Conservation (phyloP, 1,284 basidiomycete genomes). For the Sanghuangporus weigelae region DNA sequence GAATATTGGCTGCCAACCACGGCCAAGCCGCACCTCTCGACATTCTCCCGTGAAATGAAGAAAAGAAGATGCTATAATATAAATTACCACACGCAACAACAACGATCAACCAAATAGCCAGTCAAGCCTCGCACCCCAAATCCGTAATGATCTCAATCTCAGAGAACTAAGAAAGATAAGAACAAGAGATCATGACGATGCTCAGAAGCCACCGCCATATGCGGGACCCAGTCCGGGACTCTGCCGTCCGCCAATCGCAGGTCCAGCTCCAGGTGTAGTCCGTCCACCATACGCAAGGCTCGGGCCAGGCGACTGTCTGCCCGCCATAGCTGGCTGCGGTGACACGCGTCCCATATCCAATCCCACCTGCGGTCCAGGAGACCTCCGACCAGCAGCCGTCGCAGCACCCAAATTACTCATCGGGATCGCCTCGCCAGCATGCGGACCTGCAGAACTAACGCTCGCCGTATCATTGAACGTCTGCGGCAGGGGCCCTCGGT, state of each 20-base stretch:
- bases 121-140: too few species aligned
- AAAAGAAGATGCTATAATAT: neutral
- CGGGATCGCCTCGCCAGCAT: conserved; percentile 54
- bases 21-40: neutral
- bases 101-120: too few species aligned
- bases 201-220: conserved; percentile 13
- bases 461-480: conserved; percentile 46
- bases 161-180: neutral
- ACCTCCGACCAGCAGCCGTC: conserved; percentile 36
- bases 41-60: neutral
- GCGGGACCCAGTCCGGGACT: conserved; percentile 15
- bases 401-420: conserved; percentile 65
- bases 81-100: neutral
- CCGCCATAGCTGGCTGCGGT: conserved; percentile 11
- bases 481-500: conserved; percentile 64
- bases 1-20: neutral
- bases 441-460: conserved; percentile 19
- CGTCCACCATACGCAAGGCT: conserved; percentile 10
- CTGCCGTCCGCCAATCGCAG: neutral
- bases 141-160: neutral
- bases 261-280: conserved; percentile 9
- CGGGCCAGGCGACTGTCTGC: conserved; percentile 15
- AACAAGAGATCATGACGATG: neutral
- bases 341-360: conserved; percentile 29
- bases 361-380: conserved; percentile 44